A percentile compares a stretch with the other conserved stretches of the same genome.
Conservation (phyloP, 257 asterid genomes). For the Scutellaria minor region DNA sequence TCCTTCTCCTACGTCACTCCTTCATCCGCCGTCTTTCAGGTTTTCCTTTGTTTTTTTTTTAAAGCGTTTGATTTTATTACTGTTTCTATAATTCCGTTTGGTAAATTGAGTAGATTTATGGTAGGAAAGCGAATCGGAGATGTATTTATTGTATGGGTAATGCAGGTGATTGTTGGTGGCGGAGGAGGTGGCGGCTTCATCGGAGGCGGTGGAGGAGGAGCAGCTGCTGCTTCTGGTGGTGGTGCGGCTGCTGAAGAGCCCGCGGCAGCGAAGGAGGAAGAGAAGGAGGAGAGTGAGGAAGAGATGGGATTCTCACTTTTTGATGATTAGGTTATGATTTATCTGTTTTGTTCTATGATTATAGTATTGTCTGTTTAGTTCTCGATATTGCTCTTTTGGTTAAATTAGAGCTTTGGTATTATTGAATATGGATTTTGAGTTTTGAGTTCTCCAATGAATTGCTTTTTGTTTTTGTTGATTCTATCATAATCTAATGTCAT, state of each 20-base stretch:
- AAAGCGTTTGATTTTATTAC: not conserved
- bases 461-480: not conserved
- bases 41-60: constrained; percentile 13
- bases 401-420: not conserved
- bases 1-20: constrained; percentile 75
- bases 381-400: constrained; percentile 11
- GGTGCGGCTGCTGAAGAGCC: constrained; percentile 66
- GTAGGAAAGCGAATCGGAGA: not conserved
- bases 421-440: constrained; percentile 26
- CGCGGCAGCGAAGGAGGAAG: constrained; percentile 57
- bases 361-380: constrained; percentile 29
- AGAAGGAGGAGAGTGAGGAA: constrained; percentile 74
- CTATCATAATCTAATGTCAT: no score
- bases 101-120: not conserved
- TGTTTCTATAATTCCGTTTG: not conserved
- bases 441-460: not conserved
- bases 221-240: constrained; percentile 69
- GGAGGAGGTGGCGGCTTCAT: constrained; percentile 58
- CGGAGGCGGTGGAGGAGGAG: constrained; percentile 59
- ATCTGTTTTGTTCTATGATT: not conserved
- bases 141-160: not conserved
- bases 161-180: constrained; percentile 78
- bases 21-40: constrained; percentile 89
- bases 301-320: constrained; percentile 79
- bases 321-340: constrained; percentile 42